Evolutionary conservation across 495 filamentous ascomycete genomes (phyloP).

Genomic region (Tuber calosporum): DNA sequence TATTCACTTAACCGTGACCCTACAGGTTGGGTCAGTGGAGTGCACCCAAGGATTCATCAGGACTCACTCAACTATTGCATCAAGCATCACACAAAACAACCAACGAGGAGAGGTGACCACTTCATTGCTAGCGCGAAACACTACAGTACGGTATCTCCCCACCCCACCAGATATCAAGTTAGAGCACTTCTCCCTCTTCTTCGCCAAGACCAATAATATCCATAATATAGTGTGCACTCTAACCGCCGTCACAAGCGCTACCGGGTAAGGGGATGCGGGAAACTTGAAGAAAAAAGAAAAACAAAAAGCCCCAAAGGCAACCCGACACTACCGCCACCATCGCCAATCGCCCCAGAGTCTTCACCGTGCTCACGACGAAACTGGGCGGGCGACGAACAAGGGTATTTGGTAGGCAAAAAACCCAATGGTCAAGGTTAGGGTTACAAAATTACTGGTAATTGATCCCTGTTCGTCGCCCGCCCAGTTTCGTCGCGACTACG

Average conservation of each 20-base stretch:
- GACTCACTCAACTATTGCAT: not conserved
- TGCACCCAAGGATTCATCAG: not conserved
- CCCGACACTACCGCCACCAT: not conserved
- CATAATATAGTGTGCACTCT: not conserved
- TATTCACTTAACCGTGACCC: not conserved
- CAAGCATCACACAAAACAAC: not conserved
- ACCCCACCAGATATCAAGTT: not conserved
- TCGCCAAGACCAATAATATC: not conserved
- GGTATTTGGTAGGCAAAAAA: too few relatives aligned
- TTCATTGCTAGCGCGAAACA: not conserved
- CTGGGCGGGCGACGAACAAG: too few relatives aligned
- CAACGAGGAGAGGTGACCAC: not conserved
- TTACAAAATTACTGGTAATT: too few relatives aligned
- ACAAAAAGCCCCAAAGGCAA: not conserved
- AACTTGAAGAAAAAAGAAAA: not conserved
- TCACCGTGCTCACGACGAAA: too few relatives aligned
- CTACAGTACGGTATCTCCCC: too few relatives aligned
- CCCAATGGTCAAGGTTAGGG: too few relatives aligned
- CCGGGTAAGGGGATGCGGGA: not conserved
- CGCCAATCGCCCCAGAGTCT: not conserved
- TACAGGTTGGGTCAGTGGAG: not conserved
- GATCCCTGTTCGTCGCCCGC: too few relatives aligned
- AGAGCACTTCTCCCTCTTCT: not conserved
- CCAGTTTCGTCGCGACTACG: too few relatives aligned
- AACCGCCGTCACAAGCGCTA: not conserved